phyloP scores from a whole-genome alignment of 108 stramenopile genomes.

The Nannochloropsis oceanica region DNA sequence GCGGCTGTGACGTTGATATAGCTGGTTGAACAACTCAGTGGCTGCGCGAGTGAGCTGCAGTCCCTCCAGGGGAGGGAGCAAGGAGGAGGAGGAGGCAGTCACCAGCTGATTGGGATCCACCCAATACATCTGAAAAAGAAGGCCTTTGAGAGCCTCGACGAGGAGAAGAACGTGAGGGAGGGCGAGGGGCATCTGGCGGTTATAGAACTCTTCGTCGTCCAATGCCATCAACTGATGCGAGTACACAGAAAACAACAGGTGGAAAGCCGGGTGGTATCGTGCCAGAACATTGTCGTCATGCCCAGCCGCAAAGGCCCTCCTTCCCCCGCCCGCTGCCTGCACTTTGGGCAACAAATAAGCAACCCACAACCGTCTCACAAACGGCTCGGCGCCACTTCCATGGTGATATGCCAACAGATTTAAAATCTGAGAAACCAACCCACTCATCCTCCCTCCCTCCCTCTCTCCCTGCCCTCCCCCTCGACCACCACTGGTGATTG shows the following conservation, averaged over 20 bases:
- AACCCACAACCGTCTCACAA: not conserved
- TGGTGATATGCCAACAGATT: not conserved
- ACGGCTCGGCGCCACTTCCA: not conserved
- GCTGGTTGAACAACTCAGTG: slow-evolving; percentile 24
- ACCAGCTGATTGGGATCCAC: not conserved
- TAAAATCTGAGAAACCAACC: not conserved
- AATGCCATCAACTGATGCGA: slow-evolving; percentile 17
- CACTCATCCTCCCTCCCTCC: not conserved
- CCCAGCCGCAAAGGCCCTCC: not conserved
- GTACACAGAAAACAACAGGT: not conserved
- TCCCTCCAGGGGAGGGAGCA: not conserved
- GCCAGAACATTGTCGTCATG: not conserved
- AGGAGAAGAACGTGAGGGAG: slow-evolving; percentile 1
- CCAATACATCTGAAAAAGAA: not conserved
- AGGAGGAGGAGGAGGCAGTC: not conserved
- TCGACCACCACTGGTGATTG: not conserved
- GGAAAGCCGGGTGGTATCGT: not conserved
- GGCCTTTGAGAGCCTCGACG: not conserved
- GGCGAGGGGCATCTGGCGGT: slow-evolving; percentile 7
- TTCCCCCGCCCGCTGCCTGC: not conserved
- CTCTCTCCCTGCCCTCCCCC: no score
- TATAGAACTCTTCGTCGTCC: slow-evolving; percentile 31
- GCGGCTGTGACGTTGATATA: slow-evolving; percentile 22
- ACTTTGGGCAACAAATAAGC: not conserved
- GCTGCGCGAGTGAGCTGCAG: slow-evolving; percentile 9